phyloP scores from a whole-genome alignment of 2,329 filamentous ascomycete species.

The Aspergillus sp. region DNA sequence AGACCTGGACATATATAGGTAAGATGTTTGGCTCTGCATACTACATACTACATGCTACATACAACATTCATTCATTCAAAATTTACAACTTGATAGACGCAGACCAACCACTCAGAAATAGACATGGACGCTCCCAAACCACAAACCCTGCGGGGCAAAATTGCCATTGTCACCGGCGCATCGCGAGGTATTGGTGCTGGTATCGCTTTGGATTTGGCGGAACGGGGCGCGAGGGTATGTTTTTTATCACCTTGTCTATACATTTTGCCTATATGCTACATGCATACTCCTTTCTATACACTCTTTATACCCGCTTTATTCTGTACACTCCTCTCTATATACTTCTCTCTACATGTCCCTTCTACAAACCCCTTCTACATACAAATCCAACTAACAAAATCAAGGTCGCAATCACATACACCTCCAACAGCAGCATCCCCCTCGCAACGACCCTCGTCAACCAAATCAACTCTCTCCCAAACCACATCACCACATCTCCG shows the following conservation, averaged over 20 bases:
- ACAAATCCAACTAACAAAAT: neutral
- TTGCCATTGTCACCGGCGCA: conserved; percentile 6
- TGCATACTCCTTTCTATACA: too few relatives aligned
- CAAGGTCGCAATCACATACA: conserved; percentile 5
- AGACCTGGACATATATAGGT: too few relatives aligned
- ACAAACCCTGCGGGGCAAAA: conserved; percentile 2
- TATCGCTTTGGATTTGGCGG: conserved; percentile 1
- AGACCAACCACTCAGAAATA: neutral
- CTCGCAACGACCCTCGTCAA: neutral
- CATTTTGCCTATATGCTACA: too few relatives aligned
- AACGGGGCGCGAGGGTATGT: conserved; percentile 1
- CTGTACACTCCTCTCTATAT: too few relatives aligned
- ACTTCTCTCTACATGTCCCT: too few relatives aligned
- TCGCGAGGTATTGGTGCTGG: conserved; percentile 6
- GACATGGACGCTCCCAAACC: neutral
- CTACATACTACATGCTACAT: too few relatives aligned
- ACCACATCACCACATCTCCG: neutral
- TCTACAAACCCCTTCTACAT: too few relatives aligned
- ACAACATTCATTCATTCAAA: too few relatives aligned
- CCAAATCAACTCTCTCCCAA: neutral
- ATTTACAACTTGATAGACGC: neutral
- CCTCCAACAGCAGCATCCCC: neutral
- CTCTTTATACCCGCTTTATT: too few relatives aligned
- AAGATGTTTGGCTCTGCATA: too few relatives aligned
- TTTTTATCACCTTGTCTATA: too few relatives aligned